Evolutionary conservation across 2,329 filamentous ascomycete genomes (phyloP), one percentile per base, ranked within the genome.

Genomic region (Colletotrichum chlorophyti): DNA sequence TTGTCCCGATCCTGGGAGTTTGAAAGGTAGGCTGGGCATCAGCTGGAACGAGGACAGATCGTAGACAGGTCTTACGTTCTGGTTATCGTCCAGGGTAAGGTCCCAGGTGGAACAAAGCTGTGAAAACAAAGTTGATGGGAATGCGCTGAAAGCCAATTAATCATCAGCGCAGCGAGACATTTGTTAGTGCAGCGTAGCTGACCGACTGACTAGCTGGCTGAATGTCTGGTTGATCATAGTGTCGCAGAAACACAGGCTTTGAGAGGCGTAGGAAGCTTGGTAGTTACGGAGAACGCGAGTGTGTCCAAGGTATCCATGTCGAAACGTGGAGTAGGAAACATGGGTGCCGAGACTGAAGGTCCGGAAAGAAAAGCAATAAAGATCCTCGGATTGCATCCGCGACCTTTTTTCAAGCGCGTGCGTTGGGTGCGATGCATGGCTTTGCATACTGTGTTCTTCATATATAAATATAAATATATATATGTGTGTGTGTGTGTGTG

Each of bases 361-460:
- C 55, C 51, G 15, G 26, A 29, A 34, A 19, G 37, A 59, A 59
- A 59, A 59, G 51, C 51, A 59, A 59, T 38, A 14, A 49, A 49
- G 31, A 55, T 43, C 42, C 11, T 14, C 42, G 47, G 27, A 29
- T 41, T 42, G 41, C 15, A 32, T 42, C 49, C 35, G 35, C 34
- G 23, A 17, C 26, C 11, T 12, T 21, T 17, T 27, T 7, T 29
- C 21, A 23, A n/a, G n/a, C n/a, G n/a, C n/a, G n/a, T n/a, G n/a
- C n/a, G n/a, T n/a, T n/a, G n/a, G n/a, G n/a, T n/a, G n/a, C n/a
- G n/a, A n/a, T n/a, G n/a, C n/a, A n/a, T n/a, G n/a, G n/a, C n/a
- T n/a, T n/a, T n/a, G n/a, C n/a, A n/a, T n/a, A n/a, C n/a, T n/a
- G n/a, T n/a, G n/a, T n/a, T n/a, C n/a, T n/a, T n/a, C n/a, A n/a